Conservation (phyloP, 1,284 basidiomycete genomes). For the Cutaneotrichosporon sp. region DNA sequence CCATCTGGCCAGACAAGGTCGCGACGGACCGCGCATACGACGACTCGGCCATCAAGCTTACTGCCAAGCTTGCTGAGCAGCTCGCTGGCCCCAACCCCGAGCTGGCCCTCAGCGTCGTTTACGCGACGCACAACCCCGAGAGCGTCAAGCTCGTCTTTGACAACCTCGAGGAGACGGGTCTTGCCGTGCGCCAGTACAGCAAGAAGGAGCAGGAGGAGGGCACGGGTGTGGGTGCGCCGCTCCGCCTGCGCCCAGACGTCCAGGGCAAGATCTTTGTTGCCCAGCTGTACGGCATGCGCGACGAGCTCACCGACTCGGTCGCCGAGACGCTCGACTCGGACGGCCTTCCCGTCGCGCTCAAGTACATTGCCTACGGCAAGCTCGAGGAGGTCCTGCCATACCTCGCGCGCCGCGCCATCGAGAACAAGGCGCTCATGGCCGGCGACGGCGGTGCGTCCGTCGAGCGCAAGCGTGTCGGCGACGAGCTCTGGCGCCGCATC, state of each 20-base stretch:
- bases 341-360: constrained; percentile 65
- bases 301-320: constrained; percentile 68
- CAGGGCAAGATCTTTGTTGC: constrained; percentile 65
- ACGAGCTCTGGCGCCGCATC: constrained; percentile 19
- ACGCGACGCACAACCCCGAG: constrained; percentile 79
- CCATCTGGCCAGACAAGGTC: constrained; percentile 50
- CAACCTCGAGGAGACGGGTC: constrained; percentile 57
- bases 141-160: constrained; percentile 61
- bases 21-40: constrained; percentile 81
- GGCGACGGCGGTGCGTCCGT: constrained; percentile 56
- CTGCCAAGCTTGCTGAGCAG: constrained; percentile 49
- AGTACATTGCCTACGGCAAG: constrained; percentile 80
- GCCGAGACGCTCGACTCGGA: constrained; percentile 56
- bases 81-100: constrained; percentile 46
- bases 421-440: constrained; percentile 65
- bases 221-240: background rate
- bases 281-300: constrained; percentile 84
- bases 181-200: constrained; percentile 49
- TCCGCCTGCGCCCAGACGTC: constrained; percentile 13
- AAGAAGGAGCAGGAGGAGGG: background rate
- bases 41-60: constrained; percentile 58
- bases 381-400: constrained; percentile 72
- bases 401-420: constrained; percentile 66
- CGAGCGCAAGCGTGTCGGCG: constrained; percentile 50
- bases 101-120: constrained; percentile 63